A percentile compares a stretch with the other conserved stretches of the same genome.
Evolutionary conservation across 345 rosid genomes (phyloP).

Genomic region (Gynandropsis gynandra): DNA sequence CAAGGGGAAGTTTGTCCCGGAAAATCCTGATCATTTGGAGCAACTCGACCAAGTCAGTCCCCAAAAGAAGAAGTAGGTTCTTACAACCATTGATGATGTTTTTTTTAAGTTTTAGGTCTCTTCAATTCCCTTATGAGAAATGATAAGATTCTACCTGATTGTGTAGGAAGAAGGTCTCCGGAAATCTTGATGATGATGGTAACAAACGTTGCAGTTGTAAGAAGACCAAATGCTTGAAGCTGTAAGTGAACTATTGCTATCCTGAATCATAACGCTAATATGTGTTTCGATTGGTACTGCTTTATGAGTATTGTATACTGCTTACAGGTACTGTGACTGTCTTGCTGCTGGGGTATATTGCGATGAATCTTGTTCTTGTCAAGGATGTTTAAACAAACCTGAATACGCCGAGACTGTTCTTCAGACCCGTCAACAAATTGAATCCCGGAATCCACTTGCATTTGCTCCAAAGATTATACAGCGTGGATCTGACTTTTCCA

Average conservation of each 20-base stretch:
- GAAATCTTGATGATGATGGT: slow-evolving; percentile 29
- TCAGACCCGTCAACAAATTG: slow-evolving; percentile 45
- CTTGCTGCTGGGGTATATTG: slow-evolving; percentile 59
- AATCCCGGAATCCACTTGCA: slow-evolving; percentile 58
- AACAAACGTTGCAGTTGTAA: slow-evolving; percentile 60
- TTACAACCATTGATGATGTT: background rate
- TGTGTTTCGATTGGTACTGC: background rate
- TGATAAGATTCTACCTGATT: background rate
- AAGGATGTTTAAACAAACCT: slow-evolving; percentile 50
- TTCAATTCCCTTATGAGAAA: too few species aligned
- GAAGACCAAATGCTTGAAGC: slow-evolving; percentile 54
- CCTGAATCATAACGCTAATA: background rate
- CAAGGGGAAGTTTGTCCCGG: slow-evolving; percentile 30
- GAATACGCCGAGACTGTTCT: slow-evolving; percentile 46
- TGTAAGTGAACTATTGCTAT: slow-evolving; percentile 35
- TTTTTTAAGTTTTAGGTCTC: too few species aligned
- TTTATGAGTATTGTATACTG: slow-evolving; percentile 1
- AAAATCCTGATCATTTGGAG: slow-evolving; percentile 31
- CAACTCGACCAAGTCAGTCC: slow-evolving; percentile 34
- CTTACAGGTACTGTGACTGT: slow-evolving; percentile 60
- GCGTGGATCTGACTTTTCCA: slow-evolving; percentile 16
- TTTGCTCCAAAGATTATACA: slow-evolving; percentile 55
- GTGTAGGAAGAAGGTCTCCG: slow-evolving; percentile 39
- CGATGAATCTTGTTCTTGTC: slow-evolving; percentile 50
- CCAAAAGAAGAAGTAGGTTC: slow-evolving; percentile 41